Conservation (phyloP, 1,139 yeast species). For the Debaryomyces fabryi region DNA sequence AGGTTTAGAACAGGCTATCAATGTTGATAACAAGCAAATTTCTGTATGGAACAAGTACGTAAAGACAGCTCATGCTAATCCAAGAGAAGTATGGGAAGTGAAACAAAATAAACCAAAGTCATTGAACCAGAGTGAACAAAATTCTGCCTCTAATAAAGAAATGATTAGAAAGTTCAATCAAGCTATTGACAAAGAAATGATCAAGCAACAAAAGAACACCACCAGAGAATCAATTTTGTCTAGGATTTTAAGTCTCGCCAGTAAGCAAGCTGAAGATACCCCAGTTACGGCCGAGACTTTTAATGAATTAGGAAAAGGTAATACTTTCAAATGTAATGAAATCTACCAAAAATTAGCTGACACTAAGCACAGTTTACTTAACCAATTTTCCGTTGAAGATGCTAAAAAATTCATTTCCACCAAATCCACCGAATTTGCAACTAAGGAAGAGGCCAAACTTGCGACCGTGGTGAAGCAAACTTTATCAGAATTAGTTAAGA, state of each 20-base stretch:
- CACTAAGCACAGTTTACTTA: slow-evolving; percentile 31
- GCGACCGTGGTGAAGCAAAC: slow-evolving; percentile 55
- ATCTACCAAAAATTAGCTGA: slow-evolving; percentile 31
- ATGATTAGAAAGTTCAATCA: slow-evolving; percentile 30
- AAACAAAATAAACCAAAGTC: slow-evolving; percentile 49
- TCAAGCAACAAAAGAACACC: slow-evolving; percentile 40
- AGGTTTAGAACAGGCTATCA: slow-evolving; percentile 63
- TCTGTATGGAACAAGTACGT: slow-evolving; percentile 76
- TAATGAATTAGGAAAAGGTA: slow-evolving; percentile 23
- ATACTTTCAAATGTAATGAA: slow-evolving; percentile 35
- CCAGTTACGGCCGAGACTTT: slow-evolving; percentile 25
- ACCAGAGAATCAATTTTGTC: slow-evolving; percentile 51
- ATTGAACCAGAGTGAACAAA: slow-evolving; percentile 32
- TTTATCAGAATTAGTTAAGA: slow-evolving; percentile 55
- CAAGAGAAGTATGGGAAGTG: slow-evolving; percentile 59
- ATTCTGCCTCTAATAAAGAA: slow-evolving; percentile 19
- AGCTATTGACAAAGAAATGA: slow-evolving; percentile 34
- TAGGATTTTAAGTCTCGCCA: slow-evolving; percentile 35
- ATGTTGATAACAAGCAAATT: slow-evolving; percentile 71
- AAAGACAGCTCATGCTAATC: slow-evolving; percentile 56
- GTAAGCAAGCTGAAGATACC: slow-evolving; percentile 30
- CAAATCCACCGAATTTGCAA: slow-evolving; percentile 40
- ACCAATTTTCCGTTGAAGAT: slow-evolving; percentile 19
- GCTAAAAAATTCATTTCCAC: slow-evolving; percentile 28
- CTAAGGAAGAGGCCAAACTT: slow-evolving; percentile 41